These are phyloP conservation scores for Ogataea saltuana DNA, from an alignment of 805 yeast species.

Conservation along the genomic window DNA sequence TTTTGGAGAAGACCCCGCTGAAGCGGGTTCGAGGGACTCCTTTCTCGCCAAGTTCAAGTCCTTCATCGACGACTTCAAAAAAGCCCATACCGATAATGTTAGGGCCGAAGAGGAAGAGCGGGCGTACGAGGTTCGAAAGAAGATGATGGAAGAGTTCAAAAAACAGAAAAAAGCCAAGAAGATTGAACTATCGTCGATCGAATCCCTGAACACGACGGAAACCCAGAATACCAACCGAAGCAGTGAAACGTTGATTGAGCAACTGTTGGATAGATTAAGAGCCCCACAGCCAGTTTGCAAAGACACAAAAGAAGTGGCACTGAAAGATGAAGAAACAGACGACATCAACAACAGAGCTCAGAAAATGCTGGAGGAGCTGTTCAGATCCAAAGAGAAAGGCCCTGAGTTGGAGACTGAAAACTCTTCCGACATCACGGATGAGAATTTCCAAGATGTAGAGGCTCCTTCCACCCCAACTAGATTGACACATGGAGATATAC, in stretches of 20 bases:
- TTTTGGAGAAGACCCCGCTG: constrained; percentile 67
- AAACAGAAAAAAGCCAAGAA: constrained; percentile 19
- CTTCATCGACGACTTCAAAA: constrained; percentile 61
- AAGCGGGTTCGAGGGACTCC: constrained; percentile 53
- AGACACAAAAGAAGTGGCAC: background rate
- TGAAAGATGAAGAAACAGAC: constrained; percentile 19
- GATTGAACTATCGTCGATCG: background rate
- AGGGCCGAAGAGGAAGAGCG: constrained; percentile 68
- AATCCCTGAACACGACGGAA: background rate
- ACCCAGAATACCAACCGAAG: background rate
- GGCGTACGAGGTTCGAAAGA: constrained; percentile 64
- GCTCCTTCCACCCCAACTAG: constrained; percentile 7
- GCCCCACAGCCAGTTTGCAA: constrained; percentile 12
- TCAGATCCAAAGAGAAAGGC: background rate
- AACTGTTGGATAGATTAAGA: constrained; percentile 26
- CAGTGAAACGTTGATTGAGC: constrained; percentile 26
- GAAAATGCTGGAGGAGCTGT: constrained; percentile 24
- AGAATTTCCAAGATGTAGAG: too few relatives aligned
- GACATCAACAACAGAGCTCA: constrained; percentile 23
- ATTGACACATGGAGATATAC: constrained; percentile 1
- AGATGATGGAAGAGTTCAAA: constrained; percentile 44
- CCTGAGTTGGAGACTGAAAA: background rate
- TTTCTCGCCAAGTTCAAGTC: constrained; percentile 63
- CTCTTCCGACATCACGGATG: too few relatives aligned
- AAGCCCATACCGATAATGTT: constrained; percentile 64